phyloP scores from a whole-genome alignment of 495 filamentous ascomycete genomes.

The Parathielavia appendiculata region DNA sequence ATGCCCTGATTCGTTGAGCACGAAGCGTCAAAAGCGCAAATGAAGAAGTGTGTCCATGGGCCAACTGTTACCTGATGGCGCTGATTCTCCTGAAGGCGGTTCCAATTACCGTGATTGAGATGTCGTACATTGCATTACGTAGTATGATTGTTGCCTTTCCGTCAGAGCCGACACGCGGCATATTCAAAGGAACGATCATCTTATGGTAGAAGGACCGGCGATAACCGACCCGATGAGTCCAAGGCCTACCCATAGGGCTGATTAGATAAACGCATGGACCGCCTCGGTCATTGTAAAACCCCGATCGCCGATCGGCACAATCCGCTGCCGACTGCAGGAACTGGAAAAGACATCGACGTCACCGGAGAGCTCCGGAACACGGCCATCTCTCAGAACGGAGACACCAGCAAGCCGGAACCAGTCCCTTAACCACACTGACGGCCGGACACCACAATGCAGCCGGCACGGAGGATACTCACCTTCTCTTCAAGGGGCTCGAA shows the following conservation, averaged over 20 bases:
- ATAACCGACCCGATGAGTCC: background rate
- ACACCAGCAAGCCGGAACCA: background rate
- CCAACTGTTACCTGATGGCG: no score
- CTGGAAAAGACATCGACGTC: slow-evolving; percentile 12
- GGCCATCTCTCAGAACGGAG: background rate
- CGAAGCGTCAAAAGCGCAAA: no score
- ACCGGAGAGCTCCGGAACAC: background rate
- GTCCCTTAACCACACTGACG: background rate
- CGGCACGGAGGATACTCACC: background rate
- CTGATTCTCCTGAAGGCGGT: no score
- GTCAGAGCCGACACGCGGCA: background rate
- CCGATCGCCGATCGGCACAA: slow-evolving; percentile 11
- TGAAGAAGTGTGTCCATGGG: background rate
- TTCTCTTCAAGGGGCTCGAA: slow-evolving; percentile 13
- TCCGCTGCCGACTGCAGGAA: slow-evolving; percentile 4
- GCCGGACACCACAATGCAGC: background rate
- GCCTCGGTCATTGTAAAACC: slow-evolving; percentile 6
- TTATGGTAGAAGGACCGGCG: background rate
- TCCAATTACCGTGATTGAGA: background rate
- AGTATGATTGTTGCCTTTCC: no score
- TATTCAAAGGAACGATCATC: background rate
- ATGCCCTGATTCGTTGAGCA: no score
- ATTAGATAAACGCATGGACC: background rate
- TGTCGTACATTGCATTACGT: background rate
- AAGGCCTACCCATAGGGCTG: background rate